These are phyloP conservation scores for Boletus eberwhitei DNA, from an alignment of 768 basidiomycete species.

Conservation along the genomic window DNA sequence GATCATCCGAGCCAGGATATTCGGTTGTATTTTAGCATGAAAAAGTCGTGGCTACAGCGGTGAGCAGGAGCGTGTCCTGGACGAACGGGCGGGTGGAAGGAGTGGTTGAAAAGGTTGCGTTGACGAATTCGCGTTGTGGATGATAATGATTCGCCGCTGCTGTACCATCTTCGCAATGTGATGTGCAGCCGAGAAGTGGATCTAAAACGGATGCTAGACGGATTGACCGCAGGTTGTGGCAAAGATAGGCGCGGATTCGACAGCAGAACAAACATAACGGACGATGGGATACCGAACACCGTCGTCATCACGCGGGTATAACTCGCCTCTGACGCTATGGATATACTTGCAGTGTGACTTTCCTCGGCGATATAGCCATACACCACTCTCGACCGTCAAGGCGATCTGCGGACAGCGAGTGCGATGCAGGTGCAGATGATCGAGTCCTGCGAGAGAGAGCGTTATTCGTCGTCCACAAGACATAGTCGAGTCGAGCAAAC, in stretches of 20 bases:
- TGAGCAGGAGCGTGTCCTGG: not conserved
- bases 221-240: conserved; percentile 14
- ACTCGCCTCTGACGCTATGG: conserved; percentile 13
- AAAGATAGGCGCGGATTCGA: conserved; percentile 9
- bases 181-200: conserved; percentile 16
- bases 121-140: conserved; percentile 5
- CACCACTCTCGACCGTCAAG: conserved; percentile 19
- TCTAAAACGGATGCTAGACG: conserved; percentile 21
- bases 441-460: conserved; percentile 52
- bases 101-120: conserved; percentile 4
- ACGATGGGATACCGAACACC: conserved; percentile 15
- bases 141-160: conserved; percentile 11
- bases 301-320: conserved; percentile 18
- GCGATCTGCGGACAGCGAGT: conserved; percentile 52
- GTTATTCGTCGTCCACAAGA: conserved; percentile 11
- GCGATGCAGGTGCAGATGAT: conserved; percentile 64
- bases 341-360: conserved; percentile 19
- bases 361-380: conserved; percentile 24
- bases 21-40: conserved; percentile 2
- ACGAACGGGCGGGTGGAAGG: not conserved
- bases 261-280: conserved; percentile 21
- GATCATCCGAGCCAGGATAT: conserved; percentile 4
- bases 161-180: conserved; percentile 23
- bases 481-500: conserved; percentile 42
- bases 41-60: not conserved